Base-by-base conservation (phyloP, 2,329 filamentous ascomycete species). In the Incumbomyces delicatus region DNA sequence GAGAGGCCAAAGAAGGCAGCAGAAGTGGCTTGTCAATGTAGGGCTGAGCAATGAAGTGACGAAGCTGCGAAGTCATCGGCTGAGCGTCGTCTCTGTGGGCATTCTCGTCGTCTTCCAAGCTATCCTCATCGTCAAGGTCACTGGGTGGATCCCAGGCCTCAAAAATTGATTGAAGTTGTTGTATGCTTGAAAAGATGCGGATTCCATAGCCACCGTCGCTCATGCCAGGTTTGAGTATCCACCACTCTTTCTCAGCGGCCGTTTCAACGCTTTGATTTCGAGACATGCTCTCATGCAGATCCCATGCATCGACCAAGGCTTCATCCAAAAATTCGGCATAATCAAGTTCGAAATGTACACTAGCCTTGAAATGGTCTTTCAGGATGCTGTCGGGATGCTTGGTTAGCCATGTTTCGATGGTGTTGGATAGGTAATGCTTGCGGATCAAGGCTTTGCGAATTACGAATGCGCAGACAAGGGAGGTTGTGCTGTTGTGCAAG, bases 161-260 rank as follows among this genome's bases (percentile, higher is more conserved):
- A 60, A 96, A 98, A 45, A 98, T 92, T 12, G 62, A 74, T 50
- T 84, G 83, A n/a, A 98, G 69, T 60, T 94, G 82, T 47, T 83
- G 80, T 70, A 92, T 85, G 2, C 80, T 87, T 57, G 80, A 85
- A 64, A 98, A 98, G 0, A 98, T 70, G 33, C 87, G 72, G 48
- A 98, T 95, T 1, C 92, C 92, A 62, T 95, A 89, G 0, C 90
- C 92, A 18, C 90, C 78, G 62, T 98, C 92, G 63, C 87, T 95
- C 92, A 98, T 96, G 7, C 90, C 85, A 0, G 92, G 90, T 67
- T 98, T 98, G 50, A 98, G 66, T 55, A 98, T 96, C 92, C 92
- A 98, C 90, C 90, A 98, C 62, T 94, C 80, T 49, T 76, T 74
- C 35, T 75, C 68, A 20, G 65, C 62, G 6, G 45, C 20, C 6